A percentile compares a stretch with the other conserved stretches of the same genome.
phyloP scores from a whole-genome alignment of 306 rosid species.

The Dalbergia cochinchinensis region DNA sequence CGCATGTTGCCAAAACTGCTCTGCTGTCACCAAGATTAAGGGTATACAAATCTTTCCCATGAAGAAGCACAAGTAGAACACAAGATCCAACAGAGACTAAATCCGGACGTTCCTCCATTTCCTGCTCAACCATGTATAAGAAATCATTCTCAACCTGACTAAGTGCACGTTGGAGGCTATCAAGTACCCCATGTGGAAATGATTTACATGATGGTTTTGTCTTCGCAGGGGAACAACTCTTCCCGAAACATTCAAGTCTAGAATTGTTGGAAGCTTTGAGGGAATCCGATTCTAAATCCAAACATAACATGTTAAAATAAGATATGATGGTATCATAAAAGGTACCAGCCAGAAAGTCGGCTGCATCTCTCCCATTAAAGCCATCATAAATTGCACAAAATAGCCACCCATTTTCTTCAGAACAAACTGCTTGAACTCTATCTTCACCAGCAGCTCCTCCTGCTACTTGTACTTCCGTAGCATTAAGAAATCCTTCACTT shows the following conservation, averaged over 20 bases:
- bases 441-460: constrained; percentile 99
- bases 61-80: constrained; percentile 87
- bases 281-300: constrained; percentile 67
- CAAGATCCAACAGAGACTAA: constrained; percentile 97
- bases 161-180: constrained; percentile 80
- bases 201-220: constrained; percentile 44
- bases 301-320: constrained; percentile 65
- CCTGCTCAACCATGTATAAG: constrained; percentile 96
- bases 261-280: constrained; percentile 42
- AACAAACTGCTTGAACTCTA: constrained; percentile 98
- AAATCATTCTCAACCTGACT: constrained; percentile 90
- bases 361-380: constrained; percentile 97
- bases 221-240: constrained; percentile 48
- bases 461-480: constrained; percentile 92
- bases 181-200: constrained; percentile 70
- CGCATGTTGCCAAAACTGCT: constrained; percentile 78
- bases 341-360: constrained; percentile 94
- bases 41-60: constrained; percentile 87
- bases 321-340: constrained; percentile 76
- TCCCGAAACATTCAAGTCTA: constrained; percentile 47
- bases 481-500: constrained; percentile 77
- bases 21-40: constrained; percentile 94
- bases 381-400: constrained; percentile 97
- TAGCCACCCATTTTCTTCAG: constrained; percentile 98
- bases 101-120: constrained; percentile 98